Percentiles rank a stretch among this genome's conserved stretches.
Conservation (phyloP, 2,329 filamentous ascomycete genomes). For the Exophiala alcalophila region DNA sequence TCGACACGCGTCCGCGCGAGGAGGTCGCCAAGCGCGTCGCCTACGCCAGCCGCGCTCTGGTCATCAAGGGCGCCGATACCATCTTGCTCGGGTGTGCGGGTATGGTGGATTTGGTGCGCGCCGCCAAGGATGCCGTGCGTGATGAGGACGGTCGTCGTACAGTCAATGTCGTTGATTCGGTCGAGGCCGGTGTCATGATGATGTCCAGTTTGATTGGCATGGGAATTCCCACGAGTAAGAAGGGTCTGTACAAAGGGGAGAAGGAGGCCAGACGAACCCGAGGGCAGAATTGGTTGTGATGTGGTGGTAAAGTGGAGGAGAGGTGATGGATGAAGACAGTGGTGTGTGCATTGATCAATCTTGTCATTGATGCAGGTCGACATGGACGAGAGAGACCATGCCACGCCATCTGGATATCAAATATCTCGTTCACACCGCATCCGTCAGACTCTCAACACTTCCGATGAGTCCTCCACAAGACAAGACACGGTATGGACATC, state of each 20-base stretch:
- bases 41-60: slow-evolving; percentile 40
- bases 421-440: too few relatives aligned
- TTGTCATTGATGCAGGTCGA: too few relatives aligned
- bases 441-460: too few relatives aligned
- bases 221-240: slow-evolving; percentile 34
- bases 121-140: slow-evolving; percentile 48
- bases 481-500: too few relatives aligned
- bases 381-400: too few relatives aligned
- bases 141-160: slow-evolving; percentile 36
- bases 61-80: slow-evolving; percentile 43
- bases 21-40: slow-evolving; percentile 43
- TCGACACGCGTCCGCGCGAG: slow-evolving; percentile 39
- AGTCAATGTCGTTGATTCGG: slow-evolving; percentile 52
- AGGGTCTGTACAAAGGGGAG: slow-evolving; percentile 34
- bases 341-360: too few relatives aligned
- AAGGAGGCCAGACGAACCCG: slow-evolving; percentile 29
- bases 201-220: slow-evolving; percentile 32
- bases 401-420: too few relatives aligned
- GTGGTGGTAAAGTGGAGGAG: background rate
- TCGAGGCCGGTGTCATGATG: slow-evolving; percentile 41
- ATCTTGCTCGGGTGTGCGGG: slow-evolving; percentile 49
- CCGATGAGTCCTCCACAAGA: too few relatives aligned
- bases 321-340: background rate
- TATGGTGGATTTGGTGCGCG: slow-evolving; percentile 48
- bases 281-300: slow-evolving; percentile 33